Conservation (phyloP, 768 basidiomycete genomes). For the Psilocybe subaeruginosa region DNA sequence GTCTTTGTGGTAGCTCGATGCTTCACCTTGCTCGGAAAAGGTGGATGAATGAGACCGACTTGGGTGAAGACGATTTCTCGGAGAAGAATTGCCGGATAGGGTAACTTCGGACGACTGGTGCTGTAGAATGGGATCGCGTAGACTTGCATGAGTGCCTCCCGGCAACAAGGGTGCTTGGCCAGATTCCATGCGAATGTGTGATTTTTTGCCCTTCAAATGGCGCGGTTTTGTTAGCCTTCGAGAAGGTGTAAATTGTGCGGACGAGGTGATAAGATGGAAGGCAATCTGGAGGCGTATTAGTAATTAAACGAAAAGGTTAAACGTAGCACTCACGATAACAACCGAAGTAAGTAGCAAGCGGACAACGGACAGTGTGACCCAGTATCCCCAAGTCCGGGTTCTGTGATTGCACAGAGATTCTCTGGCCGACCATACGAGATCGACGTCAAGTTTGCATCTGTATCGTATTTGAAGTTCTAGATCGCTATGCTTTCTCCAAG, state of each 20-base stretch:
- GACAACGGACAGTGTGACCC: constrained; percentile 56
- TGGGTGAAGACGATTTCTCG: constrained; percentile 23
- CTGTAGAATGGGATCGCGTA: constrained; percentile 11
- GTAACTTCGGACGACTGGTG: constrained; percentile 22
- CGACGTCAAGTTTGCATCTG: constrained; percentile 66
- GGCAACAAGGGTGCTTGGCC: constrained; percentile 18
- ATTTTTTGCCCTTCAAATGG: constrained; percentile 21
- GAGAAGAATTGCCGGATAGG: constrained; percentile 22
- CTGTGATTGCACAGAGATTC: constrained; percentile 27
- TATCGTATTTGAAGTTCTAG: constrained; percentile 37
- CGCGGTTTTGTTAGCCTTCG: constrained; percentile 14
- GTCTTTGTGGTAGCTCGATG: constrained; percentile 18
- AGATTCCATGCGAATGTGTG: constrained; percentile 23
- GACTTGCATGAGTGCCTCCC: constrained; percentile 11
- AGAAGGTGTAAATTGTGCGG: constrained; percentile 20
- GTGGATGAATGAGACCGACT: constrained; percentile 26
- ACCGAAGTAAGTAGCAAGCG: constrained; percentile 55
- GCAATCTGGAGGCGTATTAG: constrained; percentile 15
- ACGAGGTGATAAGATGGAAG: constrained; percentile 23
- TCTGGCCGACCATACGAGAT: constrained; percentile 64
- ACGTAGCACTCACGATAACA: constrained; percentile 51
- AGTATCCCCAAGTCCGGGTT: constrained; percentile 49
- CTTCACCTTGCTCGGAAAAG: constrained; percentile 24
- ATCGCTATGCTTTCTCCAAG: constrained; percentile 50
- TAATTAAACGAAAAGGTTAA: background rate